Evolutionary conservation across 331 rosid genomes (phyloP), one percentile per base, ranked within the genome.

Genomic region (Rosa hybrid): DNA sequence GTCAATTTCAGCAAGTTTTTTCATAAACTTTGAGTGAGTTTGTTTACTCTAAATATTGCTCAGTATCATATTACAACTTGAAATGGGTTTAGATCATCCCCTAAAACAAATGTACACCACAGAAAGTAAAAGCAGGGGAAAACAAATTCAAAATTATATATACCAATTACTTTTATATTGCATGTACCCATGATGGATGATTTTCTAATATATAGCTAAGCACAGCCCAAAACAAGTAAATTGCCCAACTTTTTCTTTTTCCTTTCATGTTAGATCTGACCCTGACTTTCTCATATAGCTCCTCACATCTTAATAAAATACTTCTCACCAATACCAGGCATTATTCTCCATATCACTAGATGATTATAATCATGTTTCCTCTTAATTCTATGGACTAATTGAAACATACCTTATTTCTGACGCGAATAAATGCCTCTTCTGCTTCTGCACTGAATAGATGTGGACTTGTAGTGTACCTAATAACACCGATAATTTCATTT

Each of bases 401-500:
- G 39, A 68, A 3, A 85, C 84, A 38, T 18, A 92, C 99, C 99
- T 95, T 88, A 84, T 57, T 70, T 86, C 96, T 93, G 81, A 95
- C 96, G 75, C 96, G 96, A 82, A 70, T 80, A 89, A 95, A 95
- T 78, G 98, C 99, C 77, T 90, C 90, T 74, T 84, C 91, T 72
- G 94, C 94, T 72, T 93, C 91, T 85, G 94, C 92, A 67, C 80
- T 84, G 80, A 95, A 93, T 50, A 95, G 88, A 82, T 95, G 99
- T 3, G 99, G 99, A 75, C 99, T 93, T 78, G 98, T 95, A 57
- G 99, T 95, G 86, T 95, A 92, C 91, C 98, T 92, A 71, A 48
- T 74, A 25, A 65, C 12, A n/a, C 51, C 48, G 11, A 27, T 49
- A 64, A 2, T 65, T 62, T 17, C n/a, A 4, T 27, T 44, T 3